These are phyloP conservation scores for Globisporangium abappressorium DNA, from an alignment of 352 stramenopile species.

Conservation along the genomic window DNA sequence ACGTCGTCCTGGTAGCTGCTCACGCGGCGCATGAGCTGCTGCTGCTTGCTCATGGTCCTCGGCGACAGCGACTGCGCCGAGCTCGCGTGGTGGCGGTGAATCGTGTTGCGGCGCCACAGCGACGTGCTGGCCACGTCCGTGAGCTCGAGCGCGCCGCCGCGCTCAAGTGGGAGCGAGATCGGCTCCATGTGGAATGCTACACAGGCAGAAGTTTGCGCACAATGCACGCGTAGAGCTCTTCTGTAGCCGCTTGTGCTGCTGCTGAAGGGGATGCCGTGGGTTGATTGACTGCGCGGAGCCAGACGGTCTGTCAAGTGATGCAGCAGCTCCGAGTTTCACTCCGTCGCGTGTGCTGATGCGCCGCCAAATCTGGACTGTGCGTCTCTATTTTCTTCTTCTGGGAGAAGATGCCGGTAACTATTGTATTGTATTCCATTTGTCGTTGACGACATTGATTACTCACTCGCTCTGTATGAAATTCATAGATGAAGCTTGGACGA, in stretches of 20 bases:
- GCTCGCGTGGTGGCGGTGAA: slow-evolving; percentile 24
- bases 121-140: slow-evolving; percentile 7
- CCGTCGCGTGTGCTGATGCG: neutral
- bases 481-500: too few relatives aligned
- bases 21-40: slow-evolving; percentile 52
- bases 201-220: neutral
- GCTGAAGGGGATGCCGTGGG: neutral
- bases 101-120: slow-evolving; percentile 16
- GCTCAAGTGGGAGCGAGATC: slow-evolving; percentile 44
- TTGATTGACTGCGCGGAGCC: neutral
- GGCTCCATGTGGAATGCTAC: slow-evolving; percentile 34
- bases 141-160: slow-evolving; percentile 48
- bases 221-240: neutral
- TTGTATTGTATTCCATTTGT: too few relatives aligned
- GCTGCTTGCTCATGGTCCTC: slow-evolving; percentile 18
- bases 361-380: neutral
- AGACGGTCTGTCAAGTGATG: neutral
- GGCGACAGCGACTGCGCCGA: slow-evolving; percentile 50
- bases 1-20: slow-evolving; percentile 49
- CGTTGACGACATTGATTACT: too few relatives aligned
- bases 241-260: neutral
- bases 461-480: too few relatives aligned
- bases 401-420: neutral
- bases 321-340: neutral
- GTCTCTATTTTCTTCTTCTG: neutral